Conservation (phyloP, 345 rosid genomes). For the Linum trigynum region DNA sequence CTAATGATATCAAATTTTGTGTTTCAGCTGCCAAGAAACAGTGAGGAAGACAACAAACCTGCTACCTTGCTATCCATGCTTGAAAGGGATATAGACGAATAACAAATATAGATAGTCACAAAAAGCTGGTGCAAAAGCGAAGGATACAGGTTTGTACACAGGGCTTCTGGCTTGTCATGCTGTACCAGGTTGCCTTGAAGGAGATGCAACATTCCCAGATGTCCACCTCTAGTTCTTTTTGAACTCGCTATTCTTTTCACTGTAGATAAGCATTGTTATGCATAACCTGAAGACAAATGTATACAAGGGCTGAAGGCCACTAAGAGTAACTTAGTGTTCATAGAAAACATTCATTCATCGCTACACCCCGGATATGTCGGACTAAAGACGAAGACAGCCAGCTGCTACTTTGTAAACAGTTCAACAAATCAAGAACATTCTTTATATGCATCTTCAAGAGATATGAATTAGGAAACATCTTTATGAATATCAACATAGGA, state of each 20-base stretch:
- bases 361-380: background rate
- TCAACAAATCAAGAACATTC: conserved; percentile 1
- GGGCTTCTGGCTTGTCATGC: conserved; percentile 9
- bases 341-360: conserved; percentile 9
- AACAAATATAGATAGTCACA: conserved; percentile 15
- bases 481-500: background rate
- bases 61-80: conserved; percentile 31
- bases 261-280: background rate
- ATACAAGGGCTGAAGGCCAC: background rate
- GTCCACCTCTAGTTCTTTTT: background rate
- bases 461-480: too few species aligned
- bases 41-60: conserved; percentile 20
- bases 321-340: conserved; percentile 5
- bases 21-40: conserved; percentile 37
- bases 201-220: conserved; percentile 11
- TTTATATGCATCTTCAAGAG: background rate
- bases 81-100: conserved; percentile 24
- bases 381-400: too few species aligned
- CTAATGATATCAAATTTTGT: background rate
- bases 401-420: background rate
- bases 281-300: conserved; percentile 3
- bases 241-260: background rate
- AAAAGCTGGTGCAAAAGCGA: conserved; percentile 14
- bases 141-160: conserved; percentile 12
- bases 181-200: conserved; percentile 5